Evolutionary conservation across 202 grass and related monocot species (phyloP), one percentile per base, ranked within the genome.

Genomic region (Elaeis oleifera): DNA sequence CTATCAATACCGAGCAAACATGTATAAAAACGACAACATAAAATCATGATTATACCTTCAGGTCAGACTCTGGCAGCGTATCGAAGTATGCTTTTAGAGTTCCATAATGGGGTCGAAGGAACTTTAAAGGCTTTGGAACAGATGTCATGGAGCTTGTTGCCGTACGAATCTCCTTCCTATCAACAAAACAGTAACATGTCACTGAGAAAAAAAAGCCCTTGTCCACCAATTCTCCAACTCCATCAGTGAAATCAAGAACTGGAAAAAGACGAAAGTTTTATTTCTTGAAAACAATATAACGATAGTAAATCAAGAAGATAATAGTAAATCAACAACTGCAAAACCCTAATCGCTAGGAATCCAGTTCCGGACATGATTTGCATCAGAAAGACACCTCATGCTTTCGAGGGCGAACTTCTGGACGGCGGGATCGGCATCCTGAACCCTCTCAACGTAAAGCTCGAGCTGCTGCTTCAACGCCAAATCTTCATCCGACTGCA

Each of bases 61-160:
- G 61, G 19, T 99, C 85, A 32, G 89, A 90, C 9, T 94, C 85
- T 16, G 78, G 56, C 88, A 94, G 94, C 29, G 54, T 83, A 55
- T 94, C 95, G 6, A 75, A 99, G 61, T 71, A 99, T 4, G 77
- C 56, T 60, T 99, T 99, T 5, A 99, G 85, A 58, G 82, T 82
- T 60, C 88, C 88, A 71, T 94, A 99, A 63, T 99, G 95, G 1
- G 95, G 85, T 20, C 95, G 85, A 8, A 99, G 89, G 78, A 99
- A 99, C 31, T 99, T 99, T 20, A 99, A 75, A 17, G 95, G 95
- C 73, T 99, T 99, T 2, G 95, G 95, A n/a, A 99, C 95, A 28
- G 95, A 99, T 1, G 95, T 99, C 95, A 99, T 99, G 0, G 95
- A 99, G 49, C 95, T 99, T 4, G 95, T 99, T 18, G 95, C 88